phyloP scores from a whole-genome alignment of 495 filamentous ascomycete genomes.

The Penicillium malachiteum region DNA sequence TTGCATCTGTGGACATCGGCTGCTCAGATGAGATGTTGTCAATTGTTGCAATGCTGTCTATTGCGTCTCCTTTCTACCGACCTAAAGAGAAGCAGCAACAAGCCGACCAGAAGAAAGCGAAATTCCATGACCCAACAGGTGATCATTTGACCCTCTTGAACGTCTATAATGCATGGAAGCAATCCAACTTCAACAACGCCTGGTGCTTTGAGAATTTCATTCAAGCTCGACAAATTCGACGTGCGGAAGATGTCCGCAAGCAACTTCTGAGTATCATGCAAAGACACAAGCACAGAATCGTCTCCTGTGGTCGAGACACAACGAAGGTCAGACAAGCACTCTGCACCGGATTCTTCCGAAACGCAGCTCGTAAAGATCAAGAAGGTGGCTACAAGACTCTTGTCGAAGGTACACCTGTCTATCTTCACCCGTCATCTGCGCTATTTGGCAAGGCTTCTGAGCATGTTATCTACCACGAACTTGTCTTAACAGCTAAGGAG shows the following conservation, averaged over 20 bases:
- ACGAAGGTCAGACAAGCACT: slow-evolving; percentile 87
- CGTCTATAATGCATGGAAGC: slow-evolving; percentile 94
- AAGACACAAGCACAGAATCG: slow-evolving; percentile 74
- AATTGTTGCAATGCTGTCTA: slow-evolving; percentile 92
- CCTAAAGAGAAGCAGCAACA: slow-evolving; percentile 96
- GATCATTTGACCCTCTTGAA: slow-evolving; percentile 95
- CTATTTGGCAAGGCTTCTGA: slow-evolving; percentile 94
- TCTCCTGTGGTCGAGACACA: slow-evolving; percentile 84
- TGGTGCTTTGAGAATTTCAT: slow-evolving; percentile 99
- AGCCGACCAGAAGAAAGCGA: slow-evolving; percentile 95
- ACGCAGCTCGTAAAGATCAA: slow-evolving; percentile 91
- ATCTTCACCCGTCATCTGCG: slow-evolving; percentile 86
- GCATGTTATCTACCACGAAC: slow-evolving; percentile 87
- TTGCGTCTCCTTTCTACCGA: slow-evolving; percentile 84
- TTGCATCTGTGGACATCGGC: slow-evolving; percentile 78
- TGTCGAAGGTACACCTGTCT: slow-evolving; percentile 91
- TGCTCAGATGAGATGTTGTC: slow-evolving; percentile 93
- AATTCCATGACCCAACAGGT: slow-evolving; percentile 92
- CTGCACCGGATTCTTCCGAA: slow-evolving; percentile 93
- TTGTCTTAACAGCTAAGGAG: slow-evolving; percentile 92
- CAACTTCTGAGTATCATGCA: slow-evolving; percentile 93
- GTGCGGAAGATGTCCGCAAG: slow-evolving; percentile 87
- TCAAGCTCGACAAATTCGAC: slow-evolving; percentile 80
- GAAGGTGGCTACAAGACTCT: slow-evolving; percentile 97
- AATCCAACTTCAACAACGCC: slow-evolving; percentile 71